phyloP scores from a whole-genome alignment of 2,329 filamentous ascomycete species.

The Zasmidium angulare region DNA sequence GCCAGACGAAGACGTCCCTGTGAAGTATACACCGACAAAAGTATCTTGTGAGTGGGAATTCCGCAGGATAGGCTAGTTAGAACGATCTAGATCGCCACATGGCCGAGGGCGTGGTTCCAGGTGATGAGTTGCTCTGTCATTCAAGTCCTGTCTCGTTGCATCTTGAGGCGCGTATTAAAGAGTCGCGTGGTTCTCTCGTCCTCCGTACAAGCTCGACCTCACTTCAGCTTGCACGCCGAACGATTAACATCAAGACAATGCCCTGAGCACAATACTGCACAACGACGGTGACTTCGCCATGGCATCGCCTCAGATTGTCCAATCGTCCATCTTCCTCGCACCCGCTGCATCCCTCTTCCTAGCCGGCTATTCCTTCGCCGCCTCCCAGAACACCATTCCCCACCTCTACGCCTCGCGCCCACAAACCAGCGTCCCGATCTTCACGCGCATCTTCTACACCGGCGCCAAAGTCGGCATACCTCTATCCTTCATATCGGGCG shows the following conservation, averaged over 20 bases:
- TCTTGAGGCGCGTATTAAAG: too few relatives aligned
- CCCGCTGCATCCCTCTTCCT: slow-evolving; percentile 12
- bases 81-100: too few relatives aligned
- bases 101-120: too few relatives aligned
- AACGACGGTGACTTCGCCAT: too few relatives aligned
- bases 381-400: slow-evolving; percentile 1
- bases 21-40: too few relatives aligned
- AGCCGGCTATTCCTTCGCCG: slow-evolving; percentile 12
- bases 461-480: slow-evolving; percentile 1
- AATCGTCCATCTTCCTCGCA: slow-evolving; percentile 5
- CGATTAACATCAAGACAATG: not conserved
- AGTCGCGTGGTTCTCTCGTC: not conserved
- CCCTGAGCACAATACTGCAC: not conserved
- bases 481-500: not conserved
- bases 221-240: not conserved
- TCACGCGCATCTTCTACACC: slow-evolving; percentile 1
- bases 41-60: too few relatives aligned
- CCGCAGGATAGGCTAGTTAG: too few relatives aligned
- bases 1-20: too few relatives aligned
- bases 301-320: slow-evolving; percentile 3
- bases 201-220: not conserved
- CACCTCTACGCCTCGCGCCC: slow-evolving; percentile 4
- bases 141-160: too few relatives aligned
- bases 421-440: slow-evolving; percentile 3
- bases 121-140: too few relatives aligned